Percentiles rank a stretch among this genome's conserved stretches.
Evolutionary conservation across 2,329 filamentous ascomycete species (phyloP).

Genomic region (Hypoxylon sp.): DNA sequence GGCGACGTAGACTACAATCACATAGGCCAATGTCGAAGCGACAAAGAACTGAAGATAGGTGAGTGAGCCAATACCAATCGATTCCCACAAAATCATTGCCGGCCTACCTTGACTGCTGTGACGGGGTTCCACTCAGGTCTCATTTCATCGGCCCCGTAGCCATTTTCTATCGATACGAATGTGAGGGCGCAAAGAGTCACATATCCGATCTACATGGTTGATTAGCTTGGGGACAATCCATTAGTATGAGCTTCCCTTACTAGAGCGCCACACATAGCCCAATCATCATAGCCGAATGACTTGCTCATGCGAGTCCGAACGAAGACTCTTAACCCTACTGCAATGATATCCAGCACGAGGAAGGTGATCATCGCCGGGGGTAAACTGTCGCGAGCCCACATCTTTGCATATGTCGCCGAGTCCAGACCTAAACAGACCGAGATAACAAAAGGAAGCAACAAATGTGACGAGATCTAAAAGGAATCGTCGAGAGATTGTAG

Average conservation of each 20-base stretch:
- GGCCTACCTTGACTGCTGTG: conserved; percentile 17
- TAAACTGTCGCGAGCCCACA: conserved; percentile 28
- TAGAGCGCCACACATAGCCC: conserved; percentile 16
- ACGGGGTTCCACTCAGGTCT: conserved; percentile 19
- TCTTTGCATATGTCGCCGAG: conserved; percentile 7
- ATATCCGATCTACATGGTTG: conserved; percentile 10
- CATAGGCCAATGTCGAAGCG: conserved; percentile 25
- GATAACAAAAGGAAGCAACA: conserved; percentile 7
- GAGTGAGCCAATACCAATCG: conserved; percentile 10
- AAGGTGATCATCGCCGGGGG: conserved; percentile 22
- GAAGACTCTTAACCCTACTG: conserved; percentile 16
- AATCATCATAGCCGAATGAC: conserved; percentile 28
- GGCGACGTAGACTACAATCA: conserved; percentile 18
- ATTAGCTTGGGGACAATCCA: conserved; percentile 12
- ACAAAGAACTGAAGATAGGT: conserved; percentile 13
- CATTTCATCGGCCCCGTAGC: conserved; percentile 14
- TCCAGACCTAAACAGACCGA: conserved; percentile 6
- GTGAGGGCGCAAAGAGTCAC: conserved; percentile 18
- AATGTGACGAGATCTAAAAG: conserved; percentile 1
- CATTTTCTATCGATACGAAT: conserved; percentile 18
- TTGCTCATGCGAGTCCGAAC: conserved; percentile 23
- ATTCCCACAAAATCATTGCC: neutral
- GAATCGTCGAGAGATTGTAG: neutral
- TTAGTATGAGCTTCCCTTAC: conserved; percentile 9
- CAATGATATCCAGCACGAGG: conserved; percentile 21